Evolutionary conservation across 352 stramenopile genomes (phyloP).

Genomic region (Blastocystis sp.): DNA sequence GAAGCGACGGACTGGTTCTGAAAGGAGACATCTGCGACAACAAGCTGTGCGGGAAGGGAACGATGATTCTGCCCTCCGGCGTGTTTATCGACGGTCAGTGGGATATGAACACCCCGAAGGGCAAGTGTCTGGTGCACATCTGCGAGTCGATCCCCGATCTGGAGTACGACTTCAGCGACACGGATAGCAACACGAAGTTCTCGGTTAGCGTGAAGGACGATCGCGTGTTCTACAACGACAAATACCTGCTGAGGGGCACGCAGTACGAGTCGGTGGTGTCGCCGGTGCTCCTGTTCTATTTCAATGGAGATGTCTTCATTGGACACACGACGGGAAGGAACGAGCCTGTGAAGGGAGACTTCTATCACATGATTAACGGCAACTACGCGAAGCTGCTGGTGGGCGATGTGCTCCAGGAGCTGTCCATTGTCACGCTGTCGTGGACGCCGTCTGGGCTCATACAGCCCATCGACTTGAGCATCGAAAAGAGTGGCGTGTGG

Average conservation of each 20-base stretch:
- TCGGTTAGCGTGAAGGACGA: background rate
- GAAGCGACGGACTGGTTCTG: background rate
- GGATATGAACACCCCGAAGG: background rate
- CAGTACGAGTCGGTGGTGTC: background rate
- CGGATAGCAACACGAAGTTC: background rate
- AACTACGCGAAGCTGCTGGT: constrained; percentile 12
- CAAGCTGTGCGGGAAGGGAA: background rate
- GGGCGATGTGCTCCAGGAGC: background rate
- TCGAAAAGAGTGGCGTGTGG: background rate
- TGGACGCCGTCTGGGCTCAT: background rate
- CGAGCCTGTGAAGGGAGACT: constrained; percentile 10
- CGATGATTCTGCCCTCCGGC: background rate
- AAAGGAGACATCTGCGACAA: background rate
- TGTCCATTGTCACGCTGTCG: constrained; percentile 3
- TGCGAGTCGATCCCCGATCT: background rate
- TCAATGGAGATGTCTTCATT: constrained; percentile 61
- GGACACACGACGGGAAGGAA: background rate
- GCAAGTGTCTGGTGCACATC: background rate
- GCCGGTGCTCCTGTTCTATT: constrained; percentile 21
- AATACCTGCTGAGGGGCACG: background rate
- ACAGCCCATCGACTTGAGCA: background rate
- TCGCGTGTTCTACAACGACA: background rate
- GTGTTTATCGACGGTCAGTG: background rate
- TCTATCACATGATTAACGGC: constrained; percentile 2
- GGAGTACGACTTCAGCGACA: constrained; percentile 6